Evolutionary conservation across 2,329 filamentous ascomycete species (phyloP).

Genomic region (Lecanicillium sp.): DNA sequence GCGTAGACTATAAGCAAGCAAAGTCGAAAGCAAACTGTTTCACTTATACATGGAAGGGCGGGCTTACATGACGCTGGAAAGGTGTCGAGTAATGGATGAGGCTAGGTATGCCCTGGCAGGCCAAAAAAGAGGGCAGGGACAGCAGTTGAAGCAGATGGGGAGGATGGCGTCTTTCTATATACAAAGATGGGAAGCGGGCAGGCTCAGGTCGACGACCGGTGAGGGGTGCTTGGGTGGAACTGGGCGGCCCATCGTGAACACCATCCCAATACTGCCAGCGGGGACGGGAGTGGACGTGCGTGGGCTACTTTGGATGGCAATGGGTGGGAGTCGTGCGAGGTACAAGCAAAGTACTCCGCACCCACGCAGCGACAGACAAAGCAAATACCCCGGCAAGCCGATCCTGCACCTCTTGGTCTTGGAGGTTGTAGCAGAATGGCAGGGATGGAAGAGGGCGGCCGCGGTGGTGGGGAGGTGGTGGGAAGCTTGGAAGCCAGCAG

Average conservation of each 20-base stretch:
- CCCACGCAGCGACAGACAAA: background rate
- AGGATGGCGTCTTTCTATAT: conserved; percentile 14
- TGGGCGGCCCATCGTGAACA: conserved; percentile 3
- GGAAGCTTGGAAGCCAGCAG: background rate
- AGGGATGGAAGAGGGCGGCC: background rate
- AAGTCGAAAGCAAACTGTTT: background rate
- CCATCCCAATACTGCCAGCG: background rate
- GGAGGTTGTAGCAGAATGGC: background rate
- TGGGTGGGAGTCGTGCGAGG: too few relatives aligned
- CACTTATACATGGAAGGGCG: background rate
- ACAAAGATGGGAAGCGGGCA: background rate
- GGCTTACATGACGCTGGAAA: conserved; percentile 4
- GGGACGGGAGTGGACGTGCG: background rate
- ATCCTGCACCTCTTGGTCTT: conserved; percentile 2
- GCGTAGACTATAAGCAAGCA: background rate
- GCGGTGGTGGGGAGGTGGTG: conserved; percentile 4
- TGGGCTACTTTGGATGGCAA: background rate
- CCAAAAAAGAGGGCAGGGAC: background rate
- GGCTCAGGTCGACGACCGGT: background rate
- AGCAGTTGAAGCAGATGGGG: background rate
- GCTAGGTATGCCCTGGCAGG: conserved; percentile 1
- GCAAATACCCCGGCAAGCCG: background rate
- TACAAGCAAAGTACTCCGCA: conserved; percentile 7
- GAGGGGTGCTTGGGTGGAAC: conserved; percentile 6
- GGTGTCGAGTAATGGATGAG: background rate